Base-by-base conservation (phyloP, 1,284 basidiomycete genomes). In the Quambalaria eucalypti region DNA sequence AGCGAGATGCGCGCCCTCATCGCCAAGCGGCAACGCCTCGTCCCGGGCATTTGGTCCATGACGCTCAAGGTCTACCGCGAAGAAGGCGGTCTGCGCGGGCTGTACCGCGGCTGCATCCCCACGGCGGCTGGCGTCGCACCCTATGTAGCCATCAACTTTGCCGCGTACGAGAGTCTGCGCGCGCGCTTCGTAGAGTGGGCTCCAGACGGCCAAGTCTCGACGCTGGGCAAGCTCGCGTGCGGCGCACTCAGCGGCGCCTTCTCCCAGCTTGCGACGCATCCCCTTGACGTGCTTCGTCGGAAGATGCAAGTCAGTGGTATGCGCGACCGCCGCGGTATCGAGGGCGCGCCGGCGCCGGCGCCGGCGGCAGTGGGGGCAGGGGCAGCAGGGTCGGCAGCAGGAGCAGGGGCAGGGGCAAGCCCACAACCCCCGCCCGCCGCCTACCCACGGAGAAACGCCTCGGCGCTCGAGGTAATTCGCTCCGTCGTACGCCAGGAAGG, bases 281-380 rank as follows among this genome's bases (percentile, higher is more conserved):
- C 93, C 0, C 87, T 96, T 69, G 93, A 98, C 75, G 90, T 97
- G 1, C 77, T 97, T 52, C 81, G 93, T 40, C 81, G 93, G 50
- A 90, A 95, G 78, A 91, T 98, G 87, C 93, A 98, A 76, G 88
- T 93, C 54, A 84, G 85, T 1, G 93, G 92, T 1, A 86, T 96
- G 85, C 78, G 81, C 59, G 79, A 80, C 39, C 80, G n/a, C n/a
- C n/a, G n/a, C n/a, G n/a, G n/a, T n/a, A n/a, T n/a, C n/a, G n/a
- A n/a, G n/a, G n/a, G n/a, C n/a, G n/a, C n/a, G n/a, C n/a, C n/a
- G n/a, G n/a, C n/a, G n/a, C n/a, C n/a, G n/a, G n/a, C n/a, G n/a
- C n/a, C n/a, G n/a, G n/a, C n/a, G n/a, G n/a, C n/a, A n/a, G n/a
- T n/a, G n/a, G n/a, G n/a, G n/a, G n/a, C n/a, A n/a, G n/a, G n/a